These are phyloP conservation scores for Exidia glandulosa DNA, from an alignment of 768 basidiomycete species.

Conservation along the genomic window DNA sequence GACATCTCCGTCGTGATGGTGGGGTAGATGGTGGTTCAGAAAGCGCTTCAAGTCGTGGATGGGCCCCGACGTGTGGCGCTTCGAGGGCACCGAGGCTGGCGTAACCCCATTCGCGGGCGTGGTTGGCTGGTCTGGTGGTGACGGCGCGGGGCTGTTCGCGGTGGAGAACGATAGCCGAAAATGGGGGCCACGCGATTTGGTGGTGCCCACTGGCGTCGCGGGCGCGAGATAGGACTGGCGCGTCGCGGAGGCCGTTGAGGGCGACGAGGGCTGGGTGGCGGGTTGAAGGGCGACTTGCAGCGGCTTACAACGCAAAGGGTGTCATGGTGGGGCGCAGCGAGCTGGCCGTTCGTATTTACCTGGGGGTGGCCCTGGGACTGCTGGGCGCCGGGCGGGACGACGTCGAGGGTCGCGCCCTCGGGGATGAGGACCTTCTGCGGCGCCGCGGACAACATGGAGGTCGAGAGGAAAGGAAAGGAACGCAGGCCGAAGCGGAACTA, in stretches of 20 bases:
- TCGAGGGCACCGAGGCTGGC: constrained; percentile 13
- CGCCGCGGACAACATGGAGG: background rate
- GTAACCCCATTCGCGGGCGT: constrained; percentile 4
- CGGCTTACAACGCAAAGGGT: background rate
- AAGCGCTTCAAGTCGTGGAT: constrained; percentile 92
- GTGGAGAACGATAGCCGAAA: background rate
- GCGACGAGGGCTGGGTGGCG: background rate
- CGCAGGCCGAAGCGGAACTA: background rate
- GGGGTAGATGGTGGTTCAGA: constrained; percentile 82
- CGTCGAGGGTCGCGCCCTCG: background rate
- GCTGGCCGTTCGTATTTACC: background rate
- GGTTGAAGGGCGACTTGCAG: background rate
- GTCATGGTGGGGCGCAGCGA: background rate
- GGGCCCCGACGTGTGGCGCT: constrained; percentile 46
- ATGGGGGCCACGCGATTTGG: background rate
- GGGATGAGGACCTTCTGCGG: background rate
- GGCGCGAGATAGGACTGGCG: background rate
- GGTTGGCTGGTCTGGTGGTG: background rate
- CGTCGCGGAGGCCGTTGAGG: background rate
- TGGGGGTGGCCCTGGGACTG: too few species aligned
- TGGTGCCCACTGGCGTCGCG: background rate
- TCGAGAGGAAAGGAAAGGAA: background rate
- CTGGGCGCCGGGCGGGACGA: background rate
- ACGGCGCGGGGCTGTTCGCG: background rate
- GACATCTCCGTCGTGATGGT: constrained; percentile 26